These are phyloP conservation scores for Daldinia concentrica DNA, from an alignment of 495 filamentous ascomycete species.

Conservation along the genomic window DNA sequence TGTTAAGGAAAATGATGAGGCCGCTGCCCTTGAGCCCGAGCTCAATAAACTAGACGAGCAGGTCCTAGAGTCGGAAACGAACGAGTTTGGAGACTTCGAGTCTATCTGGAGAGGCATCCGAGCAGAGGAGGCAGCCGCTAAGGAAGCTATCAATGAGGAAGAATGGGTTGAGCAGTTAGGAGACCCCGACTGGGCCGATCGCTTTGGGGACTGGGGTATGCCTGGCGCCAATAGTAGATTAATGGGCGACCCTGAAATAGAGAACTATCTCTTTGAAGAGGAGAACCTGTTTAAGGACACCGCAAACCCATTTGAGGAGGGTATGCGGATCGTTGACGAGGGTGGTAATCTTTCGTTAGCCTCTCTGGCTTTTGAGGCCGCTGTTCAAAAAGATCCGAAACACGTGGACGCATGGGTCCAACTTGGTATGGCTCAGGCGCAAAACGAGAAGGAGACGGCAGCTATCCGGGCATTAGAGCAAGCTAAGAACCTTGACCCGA, in stretches of 20 bases:
- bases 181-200: conserved; percentile 75
- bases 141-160: conserved; percentile 74
- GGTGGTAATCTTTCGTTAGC: conserved; percentile 94
- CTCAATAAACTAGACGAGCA: conserved; percentile 82
- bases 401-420: conserved; percentile 94
- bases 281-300: conserved; percentile 85
- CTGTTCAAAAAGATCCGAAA: conserved; percentile 85
- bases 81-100: conserved; percentile 85
- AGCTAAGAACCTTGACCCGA: conserved; percentile 84
- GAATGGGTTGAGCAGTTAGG: conserved; percentile 69
- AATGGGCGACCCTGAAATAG: conserved; percentile 75
- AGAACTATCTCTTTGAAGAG: conserved; percentile 93
- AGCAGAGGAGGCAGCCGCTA: conserved; percentile 77
- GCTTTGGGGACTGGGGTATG: conserved; percentile 62
- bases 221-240: conserved; percentile 64
- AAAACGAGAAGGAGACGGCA: conserved; percentile 97
- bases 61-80: conserved; percentile 62
- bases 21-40: conserved; percentile 84
- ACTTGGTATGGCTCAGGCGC: conserved; percentile 89
- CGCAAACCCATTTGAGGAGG: conserved; percentile 86
- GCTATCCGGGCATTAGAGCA: conserved; percentile 98
- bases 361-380: conserved; percentile 96
- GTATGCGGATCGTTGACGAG: conserved; percentile 86
- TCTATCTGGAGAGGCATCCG: conserved; percentile 86
- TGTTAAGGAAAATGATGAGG: conserved; percentile 67